phyloP scores from a whole-genome alignment of 345 rosid genomes.

The Brassica napus region Da-Ae NC_063434.1:3202501-3203000 shows the following conservation, averaged over 20 bases:
- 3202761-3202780: background rate
- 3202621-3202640: conserved; percentile 12
- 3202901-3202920: conserved; percentile 69
- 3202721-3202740: background rate
- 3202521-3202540: background rate
- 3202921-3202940: conserved; percentile 74
- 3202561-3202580: conserved; percentile 25
- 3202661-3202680: background rate
- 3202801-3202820: conserved; percentile 42
- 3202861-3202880: conserved; percentile 92
- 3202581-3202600: conserved; percentile 3
- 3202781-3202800: background rate
- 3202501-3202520: background rate
- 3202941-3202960: conserved; percentile 93
- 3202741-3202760: background rate
- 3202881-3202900: conserved; percentile 86
- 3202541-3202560: conserved; percentile 20
- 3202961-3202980: conserved; percentile 86
- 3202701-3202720: background rate
- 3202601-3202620: conserved; percentile 24
- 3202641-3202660: conserved; percentile 22
- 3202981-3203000: conserved; percentile 84
- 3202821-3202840: conserved; percentile 48
- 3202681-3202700: background rate
- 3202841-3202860: conserved; percentile 60